Evolutionary conservation across 768 basidiomycete species (phyloP).

Genomic region (Podaxis sp.): DNA sequence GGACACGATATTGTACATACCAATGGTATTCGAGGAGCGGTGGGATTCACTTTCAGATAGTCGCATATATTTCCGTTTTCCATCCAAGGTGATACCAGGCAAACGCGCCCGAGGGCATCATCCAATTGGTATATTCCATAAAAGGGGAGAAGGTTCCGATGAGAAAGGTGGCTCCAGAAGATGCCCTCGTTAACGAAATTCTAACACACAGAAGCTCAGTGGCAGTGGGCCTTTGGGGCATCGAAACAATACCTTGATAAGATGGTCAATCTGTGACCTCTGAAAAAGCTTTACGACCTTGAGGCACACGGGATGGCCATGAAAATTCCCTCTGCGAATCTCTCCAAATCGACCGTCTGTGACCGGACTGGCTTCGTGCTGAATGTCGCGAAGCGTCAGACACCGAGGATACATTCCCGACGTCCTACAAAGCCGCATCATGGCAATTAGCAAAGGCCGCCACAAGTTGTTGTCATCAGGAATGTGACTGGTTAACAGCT

Average conservation of each 20-base stretch:
- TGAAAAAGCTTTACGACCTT: constrained; percentile 28
- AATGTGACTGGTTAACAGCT: neutral
- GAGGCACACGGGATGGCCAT: constrained; percentile 23
- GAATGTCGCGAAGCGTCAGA: constrained; percentile 21
- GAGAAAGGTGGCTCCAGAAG: constrained; percentile 17
- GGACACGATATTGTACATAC: neutral
- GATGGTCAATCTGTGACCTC: constrained; percentile 18
- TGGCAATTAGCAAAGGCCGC: neutral
- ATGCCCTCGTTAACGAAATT: constrained; percentile 11
- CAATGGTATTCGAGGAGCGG: constrained; percentile 3
- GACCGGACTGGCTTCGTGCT: constrained; percentile 15
- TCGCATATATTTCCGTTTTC: constrained; percentile 15
- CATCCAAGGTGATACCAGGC: constrained; percentile 19
- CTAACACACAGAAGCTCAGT: neutral
- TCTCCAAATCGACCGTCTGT: constrained; percentile 25
- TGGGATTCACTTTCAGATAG: neutral
- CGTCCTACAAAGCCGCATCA: constrained; percentile 21
- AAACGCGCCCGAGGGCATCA: neutral
- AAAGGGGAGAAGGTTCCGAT: constrained; percentile 17
- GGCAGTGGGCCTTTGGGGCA: constrained; percentile 16
- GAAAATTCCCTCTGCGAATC: constrained; percentile 25
- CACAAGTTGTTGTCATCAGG: neutral
- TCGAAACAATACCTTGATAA: constrained; percentile 23
- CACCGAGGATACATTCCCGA: constrained; percentile 29
- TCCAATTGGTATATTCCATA: constrained; percentile 15